These are phyloP conservation scores for Glycine tomentella DNA, from an alignment of 306 rosid species.

Conservation along the genomic window DNA sequence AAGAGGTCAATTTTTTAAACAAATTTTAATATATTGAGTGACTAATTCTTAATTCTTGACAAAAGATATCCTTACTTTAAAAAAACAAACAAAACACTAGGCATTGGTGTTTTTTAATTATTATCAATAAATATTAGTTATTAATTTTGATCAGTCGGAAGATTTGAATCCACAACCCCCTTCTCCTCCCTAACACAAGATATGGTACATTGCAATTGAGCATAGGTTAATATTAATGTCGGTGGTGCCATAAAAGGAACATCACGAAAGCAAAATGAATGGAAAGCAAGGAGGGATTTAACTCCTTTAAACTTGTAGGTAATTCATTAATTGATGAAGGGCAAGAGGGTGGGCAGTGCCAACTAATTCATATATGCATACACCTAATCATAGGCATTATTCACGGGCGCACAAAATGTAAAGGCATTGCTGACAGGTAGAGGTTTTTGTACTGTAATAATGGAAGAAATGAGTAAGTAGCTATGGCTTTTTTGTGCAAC, in stretches of 20 bases:
- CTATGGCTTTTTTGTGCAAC: conserved; percentile 12
- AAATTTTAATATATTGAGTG: too few relatives aligned
- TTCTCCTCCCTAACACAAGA: background rate
- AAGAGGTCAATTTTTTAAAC: too few relatives aligned
- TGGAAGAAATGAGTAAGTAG: conserved; percentile 9
- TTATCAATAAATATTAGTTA: too few relatives aligned
- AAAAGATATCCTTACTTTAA: too few relatives aligned
- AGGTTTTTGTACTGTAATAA: background rate
- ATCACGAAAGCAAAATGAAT: conserved; percentile 13
- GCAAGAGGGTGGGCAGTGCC: conserved; percentile 41
- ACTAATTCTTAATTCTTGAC: too few relatives aligned
- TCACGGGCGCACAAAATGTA: conserved; percentile 41
- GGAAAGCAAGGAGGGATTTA: conserved; percentile 8
- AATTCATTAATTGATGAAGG: conserved; percentile 31
- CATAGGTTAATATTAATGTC: background rate
- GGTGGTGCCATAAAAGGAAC: conserved; percentile 11
- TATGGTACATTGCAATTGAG: background rate
- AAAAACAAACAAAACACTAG: too few relatives aligned
- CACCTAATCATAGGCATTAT: conserved; percentile 41
- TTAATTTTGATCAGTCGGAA: too few relatives aligned
- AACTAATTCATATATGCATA: conserved; percentile 33
- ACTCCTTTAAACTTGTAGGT: conserved; percentile 1
- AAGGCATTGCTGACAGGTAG: conserved; percentile 36
- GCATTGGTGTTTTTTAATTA: too few relatives aligned
- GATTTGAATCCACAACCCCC: too few relatives aligned